Percentiles rank a stretch among this genome's conserved stretches.
phyloP scores from a whole-genome alignment of 768 basidiomycete species.

The Rhodotorula babjevae region DNA sequence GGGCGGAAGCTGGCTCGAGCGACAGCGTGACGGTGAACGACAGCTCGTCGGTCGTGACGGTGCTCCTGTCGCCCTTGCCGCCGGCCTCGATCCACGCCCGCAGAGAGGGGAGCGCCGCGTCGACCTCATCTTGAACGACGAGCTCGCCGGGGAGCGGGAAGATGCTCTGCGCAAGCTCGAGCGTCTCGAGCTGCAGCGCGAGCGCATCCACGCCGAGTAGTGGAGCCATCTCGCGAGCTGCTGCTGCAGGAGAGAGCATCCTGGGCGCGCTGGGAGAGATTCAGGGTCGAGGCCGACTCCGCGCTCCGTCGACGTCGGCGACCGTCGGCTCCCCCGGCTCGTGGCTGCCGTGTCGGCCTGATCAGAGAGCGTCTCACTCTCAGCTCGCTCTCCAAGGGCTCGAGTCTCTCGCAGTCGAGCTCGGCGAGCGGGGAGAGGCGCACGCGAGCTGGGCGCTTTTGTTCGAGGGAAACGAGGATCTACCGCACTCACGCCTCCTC shows the following conservation, averaged over 20 bases:
- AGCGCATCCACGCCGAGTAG: background rate
- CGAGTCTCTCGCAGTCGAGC: too few species aligned
- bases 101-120: slow-evolving; percentile 6
- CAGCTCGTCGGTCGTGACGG: slow-evolving; percentile 5
- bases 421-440: too few species aligned
- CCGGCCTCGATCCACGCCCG: slow-evolving; percentile 3
- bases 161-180: background rate
- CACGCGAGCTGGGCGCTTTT: too few species aligned
- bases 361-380: too few species aligned
- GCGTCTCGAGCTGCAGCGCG: background rate
- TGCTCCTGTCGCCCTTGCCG: background rate
- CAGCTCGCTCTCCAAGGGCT: too few species aligned
- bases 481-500: background rate
- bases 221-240: background rate
- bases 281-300: too few species aligned
- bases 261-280: too few species aligned
- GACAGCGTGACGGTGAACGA: slow-evolving; percentile 11
- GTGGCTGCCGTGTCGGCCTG: too few species aligned
- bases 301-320: too few species aligned
- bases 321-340: too few species aligned
- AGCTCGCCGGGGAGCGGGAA: slow-evolving; percentile 39
- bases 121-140: slow-evolving; percentile 11
- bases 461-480: too few species aligned
- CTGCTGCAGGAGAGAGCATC: too few species aligned
- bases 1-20: slow-evolving; percentile 5